phyloP scores from a whole-genome alignment of 371 early-diverging fungal genomes.

The Mortierella sp. region DNA sequence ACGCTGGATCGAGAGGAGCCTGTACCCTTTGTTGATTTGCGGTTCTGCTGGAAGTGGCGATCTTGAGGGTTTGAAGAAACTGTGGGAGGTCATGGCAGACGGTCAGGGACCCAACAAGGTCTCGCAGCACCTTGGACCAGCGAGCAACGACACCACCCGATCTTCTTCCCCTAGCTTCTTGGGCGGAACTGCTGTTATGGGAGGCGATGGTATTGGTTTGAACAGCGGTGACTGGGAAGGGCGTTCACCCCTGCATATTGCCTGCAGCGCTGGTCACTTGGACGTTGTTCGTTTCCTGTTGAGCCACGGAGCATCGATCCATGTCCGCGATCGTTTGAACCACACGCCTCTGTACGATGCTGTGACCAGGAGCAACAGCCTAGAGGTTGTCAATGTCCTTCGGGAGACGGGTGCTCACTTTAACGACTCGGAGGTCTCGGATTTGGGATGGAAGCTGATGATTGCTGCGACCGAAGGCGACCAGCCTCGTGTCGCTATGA shows the following conservation, averaged over 20 bases:
- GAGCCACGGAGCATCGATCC: constrained; percentile 91
- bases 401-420: constrained; percentile 92
- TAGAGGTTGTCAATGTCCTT: constrained; percentile 76
- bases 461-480: constrained; percentile 53
- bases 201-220: constrained; percentile 63
- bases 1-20: constrained; percentile 82
- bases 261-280: constrained; percentile 82
- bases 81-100: constrained; percentile 65
- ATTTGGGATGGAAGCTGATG: constrained; percentile 61
- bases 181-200: constrained; percentile 57
- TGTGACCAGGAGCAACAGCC: constrained; percentile 67
- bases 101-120: constrained; percentile 26
- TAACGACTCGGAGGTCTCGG: constrained; percentile 81
- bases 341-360: constrained; percentile 94
- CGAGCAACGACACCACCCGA: constrained; percentile 1
- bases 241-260: constrained; percentile 89
- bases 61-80: constrained; percentile 77
- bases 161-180: constrained; percentile 39
- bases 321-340: constrained; percentile 89
- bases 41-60: constrained; percentile 91
- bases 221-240: constrained; percentile 93
- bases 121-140: constrained; percentile 23
- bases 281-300: constrained; percentile 82
- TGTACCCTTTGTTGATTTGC: constrained; percentile 90
- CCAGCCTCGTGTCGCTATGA: constrained; percentile 35